Base-by-base conservation (phyloP, 768 basidiomycete species). In the Cyclocybe aegerita region DNA sequence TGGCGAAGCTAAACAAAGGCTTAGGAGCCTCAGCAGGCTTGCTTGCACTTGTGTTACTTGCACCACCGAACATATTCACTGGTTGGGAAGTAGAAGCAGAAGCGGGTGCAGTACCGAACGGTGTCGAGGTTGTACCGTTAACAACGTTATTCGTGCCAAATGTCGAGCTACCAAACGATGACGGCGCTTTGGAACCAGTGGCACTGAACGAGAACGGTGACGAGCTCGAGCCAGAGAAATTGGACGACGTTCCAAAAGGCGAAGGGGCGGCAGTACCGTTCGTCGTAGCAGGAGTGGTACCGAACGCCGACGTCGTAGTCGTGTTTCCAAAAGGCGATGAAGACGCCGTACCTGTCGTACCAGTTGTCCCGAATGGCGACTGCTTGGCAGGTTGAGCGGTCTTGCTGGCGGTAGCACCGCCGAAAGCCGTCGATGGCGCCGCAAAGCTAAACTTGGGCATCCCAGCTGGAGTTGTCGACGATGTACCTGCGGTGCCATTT, bases 231-330 rank as follows among this genome's bases (percentile, higher is more conserved):
- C 15, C 43, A 45, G 63, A 52, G 30, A 56, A 37, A 16, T 50
- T 48, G 10, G 61, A 34, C 6, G 61, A 56, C 49, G 65, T 39
- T 40, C 66, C 71, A 32, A 60, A 38, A 9, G 56, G 47, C 14
- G 49, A 50, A 23, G 23, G 23, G 23, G 23, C 23, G 23, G 67
- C 60, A 6, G 58, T 34, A 17, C 59, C 46, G 6, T 68, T 50
- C 39, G 62, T 66, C 48, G 66, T 63, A 29, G 52, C 38, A 41
- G 61, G 52, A 33, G 50, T 48, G 11, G 61, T 34, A 7, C 23
- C 23, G 5, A 23, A 23, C 23, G 23, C 23, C 23, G 23, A 23
- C 23, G 23, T 23, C 23, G 58, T 34, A 34, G 57, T 39, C 32
- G 17, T 9, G 52, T 46, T 33, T 40, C 35, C 23, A 43, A 23